A percentile compares a stretch with the other conserved stretches of the same genome.
Conservation (phyloP, 75 land plant species). For the Picea sitchensis region DNA sequence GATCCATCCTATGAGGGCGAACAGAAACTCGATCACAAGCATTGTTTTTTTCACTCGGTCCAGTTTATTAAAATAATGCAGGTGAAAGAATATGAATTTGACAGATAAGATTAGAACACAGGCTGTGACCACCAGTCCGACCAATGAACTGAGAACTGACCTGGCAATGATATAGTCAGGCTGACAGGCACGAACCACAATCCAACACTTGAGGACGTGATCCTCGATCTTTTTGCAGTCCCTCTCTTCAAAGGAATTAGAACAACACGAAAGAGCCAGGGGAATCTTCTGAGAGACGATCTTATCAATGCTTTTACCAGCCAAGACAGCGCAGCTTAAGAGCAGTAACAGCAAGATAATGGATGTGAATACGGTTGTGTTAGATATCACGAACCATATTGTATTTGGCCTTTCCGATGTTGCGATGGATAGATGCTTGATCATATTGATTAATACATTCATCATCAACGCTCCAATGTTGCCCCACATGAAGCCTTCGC, state of each 20-base stretch:
- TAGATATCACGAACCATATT: neutral
- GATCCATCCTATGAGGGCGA: neutral
- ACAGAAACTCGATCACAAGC: neutral
- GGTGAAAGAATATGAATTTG: neutral
- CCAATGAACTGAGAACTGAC: neutral
- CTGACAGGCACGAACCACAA: neutral
- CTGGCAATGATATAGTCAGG: conserved; percentile 4
- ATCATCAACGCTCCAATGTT: too few relatives aligned
- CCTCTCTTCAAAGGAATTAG: neutral
- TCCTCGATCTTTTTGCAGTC: neutral
- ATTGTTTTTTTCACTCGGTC: neutral
- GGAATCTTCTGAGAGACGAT: neutral
- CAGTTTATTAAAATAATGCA: neutral
- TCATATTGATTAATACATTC: too few relatives aligned
- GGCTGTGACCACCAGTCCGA: neutral
- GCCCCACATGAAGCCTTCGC: too few relatives aligned
- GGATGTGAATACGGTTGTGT: neutral
- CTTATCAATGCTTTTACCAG: neutral
- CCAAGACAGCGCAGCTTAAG: neutral
- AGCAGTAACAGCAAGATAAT: neutral
- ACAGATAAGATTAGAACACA: neutral
- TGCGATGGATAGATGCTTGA: too few relatives aligned
- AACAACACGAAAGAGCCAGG: neutral
- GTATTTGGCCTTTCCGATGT: too few relatives aligned
- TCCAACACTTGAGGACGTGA: neutral